phyloP scores from a whole-genome alignment of 2,329 filamentous ascomycete species.

The Arthrocladium fulminans region DNA sequence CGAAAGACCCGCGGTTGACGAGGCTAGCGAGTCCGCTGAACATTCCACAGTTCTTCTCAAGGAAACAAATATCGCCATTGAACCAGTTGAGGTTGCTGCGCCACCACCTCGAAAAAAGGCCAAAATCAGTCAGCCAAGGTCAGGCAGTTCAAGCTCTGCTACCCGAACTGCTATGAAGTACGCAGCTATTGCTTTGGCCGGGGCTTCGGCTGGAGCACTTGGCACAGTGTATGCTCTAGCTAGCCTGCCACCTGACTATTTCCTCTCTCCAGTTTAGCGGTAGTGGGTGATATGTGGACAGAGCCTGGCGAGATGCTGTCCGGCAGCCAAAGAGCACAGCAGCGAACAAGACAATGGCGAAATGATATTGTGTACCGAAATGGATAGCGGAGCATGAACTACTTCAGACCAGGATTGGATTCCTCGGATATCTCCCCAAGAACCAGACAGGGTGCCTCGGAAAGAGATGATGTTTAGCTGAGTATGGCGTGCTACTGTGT shows the following conservation, averaged over 20 bases:
- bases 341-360: not conserved
- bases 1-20: no score
- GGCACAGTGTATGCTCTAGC: conserved; percentile 34
- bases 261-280: conserved; percentile 16
- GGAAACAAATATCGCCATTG: not conserved
- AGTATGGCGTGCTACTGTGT: no score
- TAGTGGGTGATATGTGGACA: no score
- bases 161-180: conserved; percentile 27
- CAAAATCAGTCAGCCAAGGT: conserved; percentile 13
- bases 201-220: conserved; percentile 34
- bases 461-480: no score
- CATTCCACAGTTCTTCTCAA: not conserved
- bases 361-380: no score
- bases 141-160: conserved; percentile 5
- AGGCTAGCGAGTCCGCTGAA: not conserved
- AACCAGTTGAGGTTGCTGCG: not conserved
- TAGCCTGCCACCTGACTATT: conserved; percentile 36
- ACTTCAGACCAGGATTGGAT: no score
- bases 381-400: no score
- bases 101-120: conserved; percentile 13
- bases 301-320: no score
- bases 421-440: no score
- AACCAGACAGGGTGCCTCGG: no score
- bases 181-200: conserved; percentile 32
- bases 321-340: no score